Evolutionary conservation across 2,329 filamentous ascomycete species (phyloP).

Genomic region (Incumbomyces lentus): DNA sequence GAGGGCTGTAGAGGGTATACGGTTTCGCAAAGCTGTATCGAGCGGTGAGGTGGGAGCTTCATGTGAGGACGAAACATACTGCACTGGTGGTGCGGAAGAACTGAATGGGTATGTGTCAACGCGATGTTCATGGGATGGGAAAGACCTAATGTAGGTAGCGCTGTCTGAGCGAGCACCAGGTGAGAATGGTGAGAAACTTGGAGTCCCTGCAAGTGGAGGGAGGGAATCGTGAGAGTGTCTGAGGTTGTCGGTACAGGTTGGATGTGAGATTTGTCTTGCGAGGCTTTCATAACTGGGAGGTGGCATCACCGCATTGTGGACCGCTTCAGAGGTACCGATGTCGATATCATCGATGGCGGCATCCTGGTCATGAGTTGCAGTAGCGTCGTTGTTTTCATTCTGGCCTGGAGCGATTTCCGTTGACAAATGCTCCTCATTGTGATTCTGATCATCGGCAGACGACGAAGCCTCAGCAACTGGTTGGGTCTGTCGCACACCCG

Average conservation of each 20-base stretch:
- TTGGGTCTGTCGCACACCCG: neutral
- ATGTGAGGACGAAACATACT: neutral
- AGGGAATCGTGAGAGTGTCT: neutral
- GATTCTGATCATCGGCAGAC: neutral
- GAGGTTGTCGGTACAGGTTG: neutral
- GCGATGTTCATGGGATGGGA: neutral
- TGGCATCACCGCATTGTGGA: neutral
- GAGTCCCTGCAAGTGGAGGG: neutral
- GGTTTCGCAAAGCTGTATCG: neutral
- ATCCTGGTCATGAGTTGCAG: neutral
- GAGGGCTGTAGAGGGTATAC: neutral
- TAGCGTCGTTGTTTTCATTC: neutral
- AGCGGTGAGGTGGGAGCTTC: neutral
- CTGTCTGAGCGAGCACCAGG: neutral
- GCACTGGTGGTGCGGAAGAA: neutral
- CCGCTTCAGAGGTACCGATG: neutral
- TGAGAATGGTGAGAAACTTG: neutral
- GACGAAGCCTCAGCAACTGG: neutral
- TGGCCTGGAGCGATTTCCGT: too few relatives aligned
- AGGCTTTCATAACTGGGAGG: neutral
- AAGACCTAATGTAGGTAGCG: neutral
- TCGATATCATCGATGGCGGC: neutral
- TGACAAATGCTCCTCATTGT: too few relatives aligned
- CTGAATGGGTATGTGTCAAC: neutral
- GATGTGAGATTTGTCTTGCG: neutral